phyloP scores from a whole-genome alignment of 495 filamentous ascomycete species.

The Xanthoparmelia taractica region DNA sequence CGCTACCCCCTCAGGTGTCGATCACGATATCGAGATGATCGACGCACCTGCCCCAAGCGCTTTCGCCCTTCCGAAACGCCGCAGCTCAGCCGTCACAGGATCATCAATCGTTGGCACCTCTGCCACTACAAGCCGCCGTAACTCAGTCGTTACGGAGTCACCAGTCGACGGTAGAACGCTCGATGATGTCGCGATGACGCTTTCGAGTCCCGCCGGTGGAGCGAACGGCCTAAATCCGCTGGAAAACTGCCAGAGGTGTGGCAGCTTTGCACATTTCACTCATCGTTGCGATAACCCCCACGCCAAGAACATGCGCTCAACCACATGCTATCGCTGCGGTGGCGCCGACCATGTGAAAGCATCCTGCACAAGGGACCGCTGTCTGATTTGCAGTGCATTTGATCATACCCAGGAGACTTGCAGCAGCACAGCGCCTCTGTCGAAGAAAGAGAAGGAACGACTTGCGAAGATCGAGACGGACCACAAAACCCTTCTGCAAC shows the following conservation, averaged over 20 bases:
- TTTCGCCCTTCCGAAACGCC: conserved; percentile 21
- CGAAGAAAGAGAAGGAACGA: conserved; percentile 32
- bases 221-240: conserved; percentile 38
- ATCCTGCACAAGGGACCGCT: conserved; percentile 38
- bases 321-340: conserved; percentile 42
- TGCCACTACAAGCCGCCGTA: conserved; percentile 24
- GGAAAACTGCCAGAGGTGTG: conserved; percentile 40
- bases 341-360: conserved; percentile 34
- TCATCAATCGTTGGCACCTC: neutral
- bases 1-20: conserved; percentile 18
- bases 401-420: conserved; percentile 37
- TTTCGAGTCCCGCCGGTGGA: conserved; percentile 42
- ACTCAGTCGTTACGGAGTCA: conserved; percentile 25
- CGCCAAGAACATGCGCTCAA: conserved; percentile 32
- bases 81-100: conserved; percentile 27
- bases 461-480: conserved; percentile 33
- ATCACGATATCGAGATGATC: conserved; percentile 42
- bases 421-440: conserved; percentile 29
- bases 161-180: neutral
- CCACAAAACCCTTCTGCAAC: conserved; percentile 30
- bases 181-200: conserved; percentile 13
- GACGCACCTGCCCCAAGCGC: conserved; percentile 28
- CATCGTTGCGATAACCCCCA: conserved; percentile 42
- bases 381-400: conserved; percentile 40
- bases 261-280: conserved; percentile 42